Evolutionary conservation across 441 rosid species (phyloP), one percentile per base, ranked within the genome.

Genomic region (Corymbia calophylla): DNA sequence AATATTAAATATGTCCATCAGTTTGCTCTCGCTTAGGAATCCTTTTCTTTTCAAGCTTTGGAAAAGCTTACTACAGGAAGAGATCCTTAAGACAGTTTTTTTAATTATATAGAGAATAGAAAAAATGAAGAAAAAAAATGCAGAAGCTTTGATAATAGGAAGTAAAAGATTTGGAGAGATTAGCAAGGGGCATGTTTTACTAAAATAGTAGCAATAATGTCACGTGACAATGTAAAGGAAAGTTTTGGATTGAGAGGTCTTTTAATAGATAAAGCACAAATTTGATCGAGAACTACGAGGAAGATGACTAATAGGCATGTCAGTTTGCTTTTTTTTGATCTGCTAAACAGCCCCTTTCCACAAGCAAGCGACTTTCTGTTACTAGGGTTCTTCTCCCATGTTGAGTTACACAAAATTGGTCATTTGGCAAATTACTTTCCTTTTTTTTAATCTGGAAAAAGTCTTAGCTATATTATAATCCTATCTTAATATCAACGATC

Each of bases 1-100:
- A 0, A 12, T 4, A 1, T 56, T 23, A n/a, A 29, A 2, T 23
- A 56, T 4, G 5, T 56, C 0, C 6, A 1, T 23, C 62, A 23
- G 0, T 1, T 4, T 60, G 66, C 7, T 16, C 31, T 8, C 27
- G 16, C 4, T 1, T 60, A 31, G 8, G 16, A 60, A 0, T 27
- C 66, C n/a, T n/a, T n/a, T n/a, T n/a, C 17, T 13, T 60, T 60
- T 3, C 15, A 60, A 12, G 1, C 27, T 55, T 55, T 1, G 25
- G 4, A 54, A 54, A 54, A 54, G 23, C 23, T 18, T 18, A 54
- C 21, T 0, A 54, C 0, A 1, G 56, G 56, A 54, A 54, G 55
- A 16, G 19, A 53, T 16, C 54, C 1, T 56, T 21, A 56, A 23
- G n/a, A 23, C 9, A 19, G 9, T 7, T 55, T 49, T n/a, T 55